phyloP scores from a whole-genome alignment of 331 rosid species.

The Erythrophleum ivorense region DNA sequence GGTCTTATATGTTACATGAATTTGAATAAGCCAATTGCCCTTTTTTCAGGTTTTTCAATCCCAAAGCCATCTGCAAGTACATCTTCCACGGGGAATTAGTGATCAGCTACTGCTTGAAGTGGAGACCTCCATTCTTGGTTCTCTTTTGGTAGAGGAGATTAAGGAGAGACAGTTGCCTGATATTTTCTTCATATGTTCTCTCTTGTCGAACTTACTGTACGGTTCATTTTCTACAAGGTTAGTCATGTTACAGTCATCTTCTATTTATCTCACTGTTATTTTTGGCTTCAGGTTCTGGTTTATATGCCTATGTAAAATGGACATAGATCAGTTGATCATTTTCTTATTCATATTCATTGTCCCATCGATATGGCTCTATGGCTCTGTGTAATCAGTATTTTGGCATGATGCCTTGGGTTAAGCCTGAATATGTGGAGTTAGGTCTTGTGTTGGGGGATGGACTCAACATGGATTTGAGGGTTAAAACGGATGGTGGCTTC shows the following conservation, averaged over 20 bases:
- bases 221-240: constrained; percentile 68
- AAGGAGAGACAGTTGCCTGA: constrained; percentile 56
- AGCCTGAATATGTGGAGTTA: not conserved
- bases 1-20: constrained; percentile 32
- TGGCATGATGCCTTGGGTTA: not conserved
- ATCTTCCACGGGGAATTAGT: constrained; percentile 70
- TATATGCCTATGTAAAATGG: constrained; percentile 21
- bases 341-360: not conserved
- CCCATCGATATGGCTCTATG: not conserved
- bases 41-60: constrained; percentile 58
- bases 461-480: not conserved
- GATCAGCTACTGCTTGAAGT: constrained; percentile 75
- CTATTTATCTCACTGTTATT: constrained; percentile 7
- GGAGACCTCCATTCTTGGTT: constrained; percentile 71
- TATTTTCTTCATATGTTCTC: constrained; percentile 69
- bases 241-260: constrained; percentile 39
- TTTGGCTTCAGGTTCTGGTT: constrained; percentile 21
- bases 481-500: not conserved
- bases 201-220: constrained; percentile 69
- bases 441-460: not conserved
- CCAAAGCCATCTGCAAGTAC: constrained; percentile 51
- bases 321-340: constrained; percentile 13
- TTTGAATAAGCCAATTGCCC: constrained; percentile 26
- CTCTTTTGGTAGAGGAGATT: constrained; percentile 59
- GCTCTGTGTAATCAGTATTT: not conserved